A percentile compares a stretch with the other conserved stretches of the same genome.
phyloP scores from a whole-genome alignment of 768 basidiomycete genomes.

The Lentinula aciculospora region DNA sequence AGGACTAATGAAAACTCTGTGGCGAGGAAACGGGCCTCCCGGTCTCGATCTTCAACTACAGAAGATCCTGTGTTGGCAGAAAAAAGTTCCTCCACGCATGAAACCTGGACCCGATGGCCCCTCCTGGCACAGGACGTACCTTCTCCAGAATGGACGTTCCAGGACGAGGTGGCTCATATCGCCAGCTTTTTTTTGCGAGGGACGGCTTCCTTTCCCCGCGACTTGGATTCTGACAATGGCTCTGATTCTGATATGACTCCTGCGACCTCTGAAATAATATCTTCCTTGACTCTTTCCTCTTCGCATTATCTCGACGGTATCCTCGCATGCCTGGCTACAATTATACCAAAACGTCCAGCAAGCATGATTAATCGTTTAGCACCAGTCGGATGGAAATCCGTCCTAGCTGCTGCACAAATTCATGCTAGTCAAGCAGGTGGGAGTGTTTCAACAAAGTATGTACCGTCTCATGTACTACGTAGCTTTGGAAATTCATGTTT shows the following conservation, averaged over 20 bases:
- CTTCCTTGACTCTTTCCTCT: conserved; percentile 36
- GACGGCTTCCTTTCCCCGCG: neutral
- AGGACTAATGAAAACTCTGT: conserved; percentile 8
- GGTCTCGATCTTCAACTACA: conserved; percentile 5
- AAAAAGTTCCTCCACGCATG: conserved; percentile 10
- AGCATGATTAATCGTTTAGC: conserved; percentile 62
- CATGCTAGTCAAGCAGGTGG: conserved; percentile 29
- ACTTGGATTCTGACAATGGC: conserved; percentile 10
- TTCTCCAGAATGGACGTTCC: conserved; percentile 63
- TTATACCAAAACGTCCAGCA: conserved; percentile 47
- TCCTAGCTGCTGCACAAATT: conserved; percentile 37
- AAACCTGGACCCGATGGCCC: conserved; percentile 77
- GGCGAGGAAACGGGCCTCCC: conserved; percentile 18
- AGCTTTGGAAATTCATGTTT: neutral
- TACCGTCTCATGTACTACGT: neutral
- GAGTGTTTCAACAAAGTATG: conserved; percentile 20
- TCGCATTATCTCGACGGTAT: conserved; percentile 44
- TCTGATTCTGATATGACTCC: conserved; percentile 17
- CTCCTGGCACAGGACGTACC: conserved; percentile 54
- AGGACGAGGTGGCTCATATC: conserved; percentile 59
- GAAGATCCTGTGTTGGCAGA: neutral
- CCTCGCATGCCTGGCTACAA: conserved; percentile 47
- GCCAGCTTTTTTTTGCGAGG: conserved; percentile 16
- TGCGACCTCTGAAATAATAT: conserved; percentile 19
- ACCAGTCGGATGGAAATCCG: conserved; percentile 57